Evolutionary conservation across 768 basidiomycete species (phyloP).

Genomic region (Piloderma croceum): DNA sequence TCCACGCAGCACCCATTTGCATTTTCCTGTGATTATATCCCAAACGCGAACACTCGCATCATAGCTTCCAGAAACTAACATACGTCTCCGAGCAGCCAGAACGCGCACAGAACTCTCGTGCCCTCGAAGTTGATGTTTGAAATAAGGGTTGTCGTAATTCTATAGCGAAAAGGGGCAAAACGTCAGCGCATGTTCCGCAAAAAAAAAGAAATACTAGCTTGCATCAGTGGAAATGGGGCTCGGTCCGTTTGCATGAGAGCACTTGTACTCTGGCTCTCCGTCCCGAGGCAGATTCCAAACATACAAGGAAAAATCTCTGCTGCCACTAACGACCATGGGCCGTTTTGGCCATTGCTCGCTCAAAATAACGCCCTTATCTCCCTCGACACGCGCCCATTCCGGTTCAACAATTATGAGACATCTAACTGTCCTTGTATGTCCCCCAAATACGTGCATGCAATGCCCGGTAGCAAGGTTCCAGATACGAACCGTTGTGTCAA

Average conservation of each 20-base stretch:
- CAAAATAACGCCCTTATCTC: constrained; percentile 51
- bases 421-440: constrained; percentile 93
- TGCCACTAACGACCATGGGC: constrained; percentile 70
- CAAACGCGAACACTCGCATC: constrained; percentile 93
- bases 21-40: constrained; percentile 82
- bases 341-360: constrained; percentile 51
- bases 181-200: constrained; percentile 29
- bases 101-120: constrained; percentile 91
- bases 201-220: background rate
- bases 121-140: constrained; percentile 76
- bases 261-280: background rate
- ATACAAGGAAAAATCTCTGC: constrained; percentile 61
- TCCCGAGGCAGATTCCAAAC: constrained; percentile 45
- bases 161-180: constrained; percentile 45
- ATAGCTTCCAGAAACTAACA: constrained; percentile 92
- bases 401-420: constrained; percentile 96
- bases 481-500: constrained; percentile 88
- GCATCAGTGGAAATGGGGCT: background rate
- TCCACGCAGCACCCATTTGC: constrained; percentile 75
- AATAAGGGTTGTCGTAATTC: constrained; percentile 68
- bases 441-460: constrained; percentile 91
- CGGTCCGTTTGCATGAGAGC: background rate
- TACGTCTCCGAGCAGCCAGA: constrained; percentile 86
- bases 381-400: constrained; percentile 72
- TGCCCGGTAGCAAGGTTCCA: constrained; percentile 79